phyloP scores from a whole-genome alignment of 208 protist species.

The Leishmania martiniquensis region DNA sequence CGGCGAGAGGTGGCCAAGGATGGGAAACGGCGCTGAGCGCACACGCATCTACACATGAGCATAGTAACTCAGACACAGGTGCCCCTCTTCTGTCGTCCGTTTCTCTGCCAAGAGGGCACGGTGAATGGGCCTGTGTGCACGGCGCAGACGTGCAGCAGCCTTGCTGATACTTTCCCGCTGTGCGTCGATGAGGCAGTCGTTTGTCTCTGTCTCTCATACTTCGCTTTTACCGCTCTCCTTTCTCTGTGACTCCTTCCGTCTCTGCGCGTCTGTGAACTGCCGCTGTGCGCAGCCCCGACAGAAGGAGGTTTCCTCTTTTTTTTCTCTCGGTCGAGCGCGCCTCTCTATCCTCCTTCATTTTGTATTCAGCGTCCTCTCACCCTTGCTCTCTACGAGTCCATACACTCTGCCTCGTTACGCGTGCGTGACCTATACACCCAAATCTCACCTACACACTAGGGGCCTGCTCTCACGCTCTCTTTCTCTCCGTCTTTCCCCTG shows the following conservation, averaged over 20 bases:
- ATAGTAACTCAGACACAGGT: not conserved
- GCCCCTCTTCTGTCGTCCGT: not conserved
- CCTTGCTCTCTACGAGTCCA: not conserved
- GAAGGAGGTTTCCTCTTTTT: not conserved
- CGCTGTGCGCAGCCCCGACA: not conserved
- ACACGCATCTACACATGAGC: not conserved
- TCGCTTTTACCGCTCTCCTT: not conserved
- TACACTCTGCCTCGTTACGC: not conserved
- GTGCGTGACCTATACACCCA: not conserved
- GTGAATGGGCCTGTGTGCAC: not conserved
- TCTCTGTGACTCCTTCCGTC: not conserved
- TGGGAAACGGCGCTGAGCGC: not conserved
- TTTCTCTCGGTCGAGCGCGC: not conserved
- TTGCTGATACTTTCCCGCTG: not conserved
- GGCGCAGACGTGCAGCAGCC: not conserved
- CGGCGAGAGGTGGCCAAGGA: not conserved
- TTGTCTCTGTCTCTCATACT: not conserved
- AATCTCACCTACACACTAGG: not conserved
- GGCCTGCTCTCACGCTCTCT: not conserved
- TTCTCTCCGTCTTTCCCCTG: not conserved
- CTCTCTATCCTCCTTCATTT: not conserved
- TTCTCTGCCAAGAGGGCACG: not conserved
- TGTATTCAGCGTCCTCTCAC: not conserved
- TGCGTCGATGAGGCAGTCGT: not conserved
- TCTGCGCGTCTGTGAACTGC: not conserved